phyloP scores from a whole-genome alignment of 2,329 filamentous ascomycete genomes.

The Fusarium napiforme region DNA sequence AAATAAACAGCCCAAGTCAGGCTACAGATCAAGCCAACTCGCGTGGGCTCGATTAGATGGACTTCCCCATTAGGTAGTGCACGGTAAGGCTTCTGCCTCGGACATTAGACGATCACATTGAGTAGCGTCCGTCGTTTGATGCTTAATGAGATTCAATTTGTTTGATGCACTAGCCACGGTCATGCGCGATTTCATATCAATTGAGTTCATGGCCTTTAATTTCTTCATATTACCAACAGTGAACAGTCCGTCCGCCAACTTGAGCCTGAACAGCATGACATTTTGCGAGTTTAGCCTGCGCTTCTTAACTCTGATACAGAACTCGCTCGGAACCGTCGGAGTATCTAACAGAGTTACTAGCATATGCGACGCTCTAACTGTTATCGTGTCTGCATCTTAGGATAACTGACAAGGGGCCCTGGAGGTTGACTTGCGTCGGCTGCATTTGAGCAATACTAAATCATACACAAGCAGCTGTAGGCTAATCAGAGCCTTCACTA shows the following conservation, averaged over 20 bases:
- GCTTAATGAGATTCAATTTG: constrained; percentile 30
- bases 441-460: background rate
- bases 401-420: constrained; percentile 21
- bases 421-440: background rate
- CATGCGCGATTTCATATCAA: constrained; percentile 25
- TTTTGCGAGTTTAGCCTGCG: background rate
- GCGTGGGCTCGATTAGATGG: constrained; percentile 1
- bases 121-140: constrained; percentile 14
- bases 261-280: background rate
- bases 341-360: background rate
- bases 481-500: too few species aligned
- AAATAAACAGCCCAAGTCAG: background rate
- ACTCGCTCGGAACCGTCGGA: constrained; percentile 5
- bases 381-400: constrained; percentile 30
- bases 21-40: constrained; percentile 1
- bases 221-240: constrained; percentile 4
- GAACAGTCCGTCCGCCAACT: background rate
- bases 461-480: too few species aligned
- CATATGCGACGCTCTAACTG: constrained; percentile 4
- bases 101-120: constrained; percentile 17
- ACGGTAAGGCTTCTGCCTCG: constrained; percentile 11
- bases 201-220: constrained; percentile 27
- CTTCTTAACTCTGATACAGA: background rate
- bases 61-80: background rate
- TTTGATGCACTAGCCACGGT: constrained; percentile 30